Conservation (phyloP, 208 protist species). For the Angomonas desouzai region DNA sequence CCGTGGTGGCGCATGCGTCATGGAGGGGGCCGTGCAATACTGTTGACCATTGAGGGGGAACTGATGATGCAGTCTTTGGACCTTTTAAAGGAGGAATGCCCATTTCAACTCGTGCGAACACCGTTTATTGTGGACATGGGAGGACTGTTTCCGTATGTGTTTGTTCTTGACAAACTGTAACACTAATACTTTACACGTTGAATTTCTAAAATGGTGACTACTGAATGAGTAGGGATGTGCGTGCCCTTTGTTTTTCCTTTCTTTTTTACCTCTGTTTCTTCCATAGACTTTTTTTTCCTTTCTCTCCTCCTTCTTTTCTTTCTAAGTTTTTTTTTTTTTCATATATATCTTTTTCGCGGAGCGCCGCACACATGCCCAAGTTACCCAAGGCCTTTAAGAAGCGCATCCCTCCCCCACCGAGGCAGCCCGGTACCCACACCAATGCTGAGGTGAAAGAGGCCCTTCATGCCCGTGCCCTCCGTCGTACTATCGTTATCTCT, state of each 20-base stretch:
- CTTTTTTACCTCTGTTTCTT: background rate
- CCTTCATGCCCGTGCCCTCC: slow-evolving; percentile 53
- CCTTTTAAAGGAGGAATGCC: slow-evolving; percentile 16
- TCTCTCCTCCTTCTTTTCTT: slow-evolving; percentile 3
- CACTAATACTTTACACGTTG: too few species aligned
- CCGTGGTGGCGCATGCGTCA: background rate
- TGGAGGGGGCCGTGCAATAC: slow-evolving; percentile 38
- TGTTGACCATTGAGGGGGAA: slow-evolving; percentile 45
- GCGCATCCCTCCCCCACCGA: slow-evolving; percentile 34
- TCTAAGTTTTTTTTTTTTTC: slow-evolving; percentile 6
- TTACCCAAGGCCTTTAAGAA: slow-evolving; percentile 14
- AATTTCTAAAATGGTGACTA: too few species aligned
- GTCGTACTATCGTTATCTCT: slow-evolving; percentile 51
- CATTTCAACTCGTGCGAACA: slow-evolving; percentile 26
- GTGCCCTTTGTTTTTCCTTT: slow-evolving; percentile 18
- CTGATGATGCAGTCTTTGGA: slow-evolving; percentile 31
- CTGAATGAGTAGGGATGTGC: too few species aligned
- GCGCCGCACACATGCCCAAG: slow-evolving; percentile 4
- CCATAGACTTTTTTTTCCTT: background rate
- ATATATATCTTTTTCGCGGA: too few species aligned
- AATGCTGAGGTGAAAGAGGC: slow-evolving; percentile 69
- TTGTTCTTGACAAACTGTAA: slow-evolving; percentile 35
- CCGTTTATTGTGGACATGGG: slow-evolving; percentile 44
- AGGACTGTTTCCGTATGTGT: slow-evolving; percentile 53
- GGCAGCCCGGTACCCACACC: slow-evolving; percentile 57